Evolutionary conservation across 2,329 filamentous ascomycete species (phyloP).

Genomic region (Orbilia ellipsospora): DNA sequence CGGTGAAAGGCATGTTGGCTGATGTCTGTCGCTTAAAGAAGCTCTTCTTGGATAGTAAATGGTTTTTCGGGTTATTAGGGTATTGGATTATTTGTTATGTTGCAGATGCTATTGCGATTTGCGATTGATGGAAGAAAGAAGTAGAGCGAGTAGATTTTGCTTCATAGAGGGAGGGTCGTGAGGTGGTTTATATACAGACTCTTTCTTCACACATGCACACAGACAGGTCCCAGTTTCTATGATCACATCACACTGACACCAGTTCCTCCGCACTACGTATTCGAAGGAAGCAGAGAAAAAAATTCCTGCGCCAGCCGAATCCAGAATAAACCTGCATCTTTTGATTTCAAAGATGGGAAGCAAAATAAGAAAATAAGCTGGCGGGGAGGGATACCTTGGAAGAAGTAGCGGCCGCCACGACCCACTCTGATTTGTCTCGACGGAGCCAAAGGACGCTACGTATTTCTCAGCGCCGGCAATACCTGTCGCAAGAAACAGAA

Average conservation of each 20-base stretch:
- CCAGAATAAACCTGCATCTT: slow-evolving; percentile 34
- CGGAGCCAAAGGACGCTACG: slow-evolving; percentile 5
- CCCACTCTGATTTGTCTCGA: not conserved
- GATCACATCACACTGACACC: slow-evolving; percentile 51
- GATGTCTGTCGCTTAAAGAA: slow-evolving; percentile 26
- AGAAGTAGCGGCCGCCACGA: slow-evolving; percentile 5
- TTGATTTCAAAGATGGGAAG: slow-evolving; percentile 28
- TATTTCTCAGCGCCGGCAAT: slow-evolving; percentile 19
- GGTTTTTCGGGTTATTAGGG: slow-evolving; percentile 24
- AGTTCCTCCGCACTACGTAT: too few species aligned
- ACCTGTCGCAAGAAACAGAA: slow-evolving; percentile 7
- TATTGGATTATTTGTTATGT: not conserved
- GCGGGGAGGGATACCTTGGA: slow-evolving; percentile 7
- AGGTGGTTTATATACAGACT: slow-evolving; percentile 46
- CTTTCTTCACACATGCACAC: not conserved
- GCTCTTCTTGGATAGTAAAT: slow-evolving; percentile 28
- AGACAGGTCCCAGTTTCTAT: slow-evolving; percentile 21
- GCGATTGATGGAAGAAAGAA: slow-evolving; percentile 40
- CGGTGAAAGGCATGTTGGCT: slow-evolving; percentile 69
- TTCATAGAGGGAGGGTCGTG: slow-evolving; percentile 13
- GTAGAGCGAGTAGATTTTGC: slow-evolving; percentile 10
- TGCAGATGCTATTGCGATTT: slow-evolving; percentile 31
- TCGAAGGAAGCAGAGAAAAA: slow-evolving; percentile 3
- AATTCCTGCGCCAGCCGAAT: slow-evolving; percentile 37
- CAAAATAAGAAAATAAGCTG: slow-evolving; percentile 8